A percentile compares a stretch with the other conserved stretches of the same genome.
phyloP scores from a whole-genome alignment of 495 filamentous ascomycete species.

The Talaromyces stipitatus region DNA sequence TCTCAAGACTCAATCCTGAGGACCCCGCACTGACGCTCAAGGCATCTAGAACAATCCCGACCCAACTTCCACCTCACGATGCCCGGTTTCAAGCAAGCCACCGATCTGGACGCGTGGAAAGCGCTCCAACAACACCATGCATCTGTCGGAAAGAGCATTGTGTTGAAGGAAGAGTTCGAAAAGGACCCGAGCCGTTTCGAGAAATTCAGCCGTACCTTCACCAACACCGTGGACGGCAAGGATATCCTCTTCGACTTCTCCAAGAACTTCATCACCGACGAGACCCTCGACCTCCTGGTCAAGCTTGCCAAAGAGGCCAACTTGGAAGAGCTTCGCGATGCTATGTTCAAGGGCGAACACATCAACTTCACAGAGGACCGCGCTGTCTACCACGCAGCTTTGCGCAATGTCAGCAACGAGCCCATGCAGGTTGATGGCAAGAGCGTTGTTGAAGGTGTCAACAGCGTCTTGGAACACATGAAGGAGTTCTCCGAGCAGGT shows the following conservation, averaged over 20 bases:
- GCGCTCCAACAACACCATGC: conserved; percentile 83
- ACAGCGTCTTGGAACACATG: conserved; percentile 89
- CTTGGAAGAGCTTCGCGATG: conserved; percentile 88
- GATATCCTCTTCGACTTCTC: conserved; percentile 97
- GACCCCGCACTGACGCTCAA: conserved; percentile 33
- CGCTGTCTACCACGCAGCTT: conserved; percentile 89
- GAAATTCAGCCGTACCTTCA: conserved; percentile 81
- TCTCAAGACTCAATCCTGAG: not conserved
- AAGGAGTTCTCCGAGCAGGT: conserved; percentile 95
- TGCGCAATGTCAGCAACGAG: conserved; percentile 79
- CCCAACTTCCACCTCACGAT: conserved; percentile 26
- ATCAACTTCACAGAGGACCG: conserved; percentile 99
- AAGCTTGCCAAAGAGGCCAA: conserved; percentile 85
- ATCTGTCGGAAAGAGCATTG: conserved; percentile 74
- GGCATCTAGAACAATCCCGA: no score
- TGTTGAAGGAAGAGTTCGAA: conserved; percentile 87
- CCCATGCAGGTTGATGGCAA: conserved; percentile 89
- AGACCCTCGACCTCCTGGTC: conserved; percentile 79
- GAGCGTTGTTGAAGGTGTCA: conserved; percentile 92
- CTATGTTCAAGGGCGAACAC: conserved; percentile 93
- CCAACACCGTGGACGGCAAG: conserved; percentile 64
- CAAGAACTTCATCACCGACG: conserved; percentile 95
- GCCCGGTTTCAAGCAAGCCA: conserved; percentile 65
- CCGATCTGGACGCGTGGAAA: conserved; percentile 75
- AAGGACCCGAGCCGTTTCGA: conserved; percentile 83